Evolutionary conservation across 257 asterid genomes (phyloP).

Genomic region (Solanum pinnatisectum): DNA sequence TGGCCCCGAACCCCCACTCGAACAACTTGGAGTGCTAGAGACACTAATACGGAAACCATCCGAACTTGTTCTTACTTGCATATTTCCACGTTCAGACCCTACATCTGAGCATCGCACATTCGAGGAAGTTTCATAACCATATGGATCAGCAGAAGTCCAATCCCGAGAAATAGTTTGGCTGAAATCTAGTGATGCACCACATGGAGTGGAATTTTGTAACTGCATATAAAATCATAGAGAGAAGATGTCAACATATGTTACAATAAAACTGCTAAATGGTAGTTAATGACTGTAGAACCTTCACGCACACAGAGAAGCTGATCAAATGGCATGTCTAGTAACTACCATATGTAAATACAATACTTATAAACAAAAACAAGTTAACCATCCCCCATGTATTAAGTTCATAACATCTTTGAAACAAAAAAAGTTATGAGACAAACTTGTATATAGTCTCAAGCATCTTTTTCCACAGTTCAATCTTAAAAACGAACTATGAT

Average conservation of each 20-base stretch:
- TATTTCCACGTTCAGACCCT: conserved; percentile 59
- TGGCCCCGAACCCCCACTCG: conserved; percentile 84
- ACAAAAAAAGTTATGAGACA: not conserved
- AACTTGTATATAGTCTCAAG: not conserved
- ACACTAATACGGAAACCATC: conserved; percentile 95
- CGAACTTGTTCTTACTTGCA: conserved; percentile 83
- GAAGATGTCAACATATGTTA: not conserved
- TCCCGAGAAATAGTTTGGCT: conserved; percentile 39
- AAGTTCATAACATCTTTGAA: not conserved
- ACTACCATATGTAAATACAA: not conserved
- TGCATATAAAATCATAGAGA: conserved; percentile 22
- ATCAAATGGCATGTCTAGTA: not conserved
- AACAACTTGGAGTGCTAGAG: conserved; percentile 90
- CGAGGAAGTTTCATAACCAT: conserved; percentile 20
- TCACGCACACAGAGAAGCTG: not conserved
- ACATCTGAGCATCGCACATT: conserved; percentile 58
- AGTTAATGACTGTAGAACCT: not conserved
- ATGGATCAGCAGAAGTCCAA: conserved; percentile 40
- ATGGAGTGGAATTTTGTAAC: conserved; percentile 38
- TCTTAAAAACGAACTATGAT: not conserved
- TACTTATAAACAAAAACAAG: not conserved
- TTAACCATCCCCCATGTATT: not conserved
- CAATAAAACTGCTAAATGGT: not conserved
- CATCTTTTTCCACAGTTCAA: not conserved
- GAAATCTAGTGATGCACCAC: conserved; percentile 48